These are phyloP conservation scores for Pestalotiopsis sp. DNA, from an alignment of 2,329 filamentous ascomycete genomes.

Conservation along the genomic window DNA sequence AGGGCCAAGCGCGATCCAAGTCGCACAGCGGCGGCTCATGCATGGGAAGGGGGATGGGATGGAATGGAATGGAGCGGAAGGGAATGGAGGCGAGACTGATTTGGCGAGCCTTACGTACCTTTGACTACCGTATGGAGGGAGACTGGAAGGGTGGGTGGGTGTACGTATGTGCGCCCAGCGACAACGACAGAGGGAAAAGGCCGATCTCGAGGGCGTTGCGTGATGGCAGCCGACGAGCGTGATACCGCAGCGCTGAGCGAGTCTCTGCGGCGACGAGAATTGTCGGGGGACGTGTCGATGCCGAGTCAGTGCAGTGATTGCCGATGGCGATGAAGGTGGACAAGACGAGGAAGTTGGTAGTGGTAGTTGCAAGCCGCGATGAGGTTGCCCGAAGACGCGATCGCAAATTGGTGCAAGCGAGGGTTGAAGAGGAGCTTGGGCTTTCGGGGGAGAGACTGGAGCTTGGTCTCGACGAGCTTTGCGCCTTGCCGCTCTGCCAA, in stretches of 20 bases:
- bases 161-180: neutral
- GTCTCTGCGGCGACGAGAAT: neutral
- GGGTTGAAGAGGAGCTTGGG: neutral
- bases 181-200: neutral
- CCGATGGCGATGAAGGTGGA: too few species aligned
- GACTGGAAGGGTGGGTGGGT: neutral
- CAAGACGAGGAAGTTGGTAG: neutral
- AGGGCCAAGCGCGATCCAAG: neutral
- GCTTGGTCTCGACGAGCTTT: neutral
- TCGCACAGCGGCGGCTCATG: conserved; percentile 1
- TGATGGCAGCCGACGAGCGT: neutral
- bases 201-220: neutral
- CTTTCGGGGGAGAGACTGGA: neutral
- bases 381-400: conserved; percentile 3
- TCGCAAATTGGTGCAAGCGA: conserved; percentile 7
- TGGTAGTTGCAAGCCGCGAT: neutral
- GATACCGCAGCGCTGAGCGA: neutral
- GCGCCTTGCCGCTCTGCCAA: neutral
- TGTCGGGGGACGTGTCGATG: neutral
- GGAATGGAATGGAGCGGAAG: neutral
- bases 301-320: neutral
- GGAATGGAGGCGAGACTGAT: neutral
- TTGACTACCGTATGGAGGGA: neutral
- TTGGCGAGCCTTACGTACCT: conserved; percentile 3
- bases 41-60: neutral